Percentiles rank a stretch among this genome's conserved stretches.
These are phyloP conservation scores for Trapa incisa DNA, from an alignment of 345 rosid species.

Conservation along the genomic window DNA sequence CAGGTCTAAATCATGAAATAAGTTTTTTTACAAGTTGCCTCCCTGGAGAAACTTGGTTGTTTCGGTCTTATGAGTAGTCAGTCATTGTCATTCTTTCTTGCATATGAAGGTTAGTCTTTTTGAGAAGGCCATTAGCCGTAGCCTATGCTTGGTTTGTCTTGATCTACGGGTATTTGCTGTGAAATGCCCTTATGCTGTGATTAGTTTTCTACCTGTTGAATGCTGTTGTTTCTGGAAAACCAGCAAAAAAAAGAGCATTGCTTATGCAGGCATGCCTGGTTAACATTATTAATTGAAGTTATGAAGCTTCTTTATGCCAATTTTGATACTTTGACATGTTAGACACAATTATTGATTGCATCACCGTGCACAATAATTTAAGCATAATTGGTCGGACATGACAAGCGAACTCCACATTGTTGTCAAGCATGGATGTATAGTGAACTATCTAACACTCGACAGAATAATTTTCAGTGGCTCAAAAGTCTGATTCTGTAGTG, in stretches of 20 bases:
- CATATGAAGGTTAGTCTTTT: not conserved
- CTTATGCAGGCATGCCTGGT: too few relatives aligned
- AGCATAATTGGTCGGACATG: too few relatives aligned
- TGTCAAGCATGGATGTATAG: too few relatives aligned
- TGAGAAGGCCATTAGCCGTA: not conserved
- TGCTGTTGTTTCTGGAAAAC: not conserved
- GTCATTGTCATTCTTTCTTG: not conserved
- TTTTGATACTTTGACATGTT: too few relatives aligned
- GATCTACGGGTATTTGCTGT: too few relatives aligned
- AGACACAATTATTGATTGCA: too few relatives aligned
- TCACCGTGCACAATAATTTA: too few relatives aligned
- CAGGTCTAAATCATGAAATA: constrained; percentile 19
- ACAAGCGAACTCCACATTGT: too few relatives aligned
- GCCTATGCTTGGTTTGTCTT: not conserved
- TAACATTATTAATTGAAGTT: too few relatives aligned
- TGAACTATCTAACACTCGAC: not conserved
- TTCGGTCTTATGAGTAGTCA: not conserved
- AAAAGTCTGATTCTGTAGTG: constrained; percentile 8
- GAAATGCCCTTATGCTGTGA: not conserved
- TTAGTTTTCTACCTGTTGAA: not conserved
- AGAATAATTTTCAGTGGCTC: constrained; percentile 2
- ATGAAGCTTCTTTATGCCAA: too few relatives aligned
- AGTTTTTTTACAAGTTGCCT: not conserved
- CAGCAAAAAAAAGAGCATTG: not conserved
- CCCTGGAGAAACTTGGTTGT: not conserved